Percentiles rank a stretch among this genome's conserved stretches.
These are phyloP conservation scores for Neofusicoccum sp. DNA, from an alignment of 2,329 filamentous ascomycete genomes.

Conservation along the genomic window DNA sequence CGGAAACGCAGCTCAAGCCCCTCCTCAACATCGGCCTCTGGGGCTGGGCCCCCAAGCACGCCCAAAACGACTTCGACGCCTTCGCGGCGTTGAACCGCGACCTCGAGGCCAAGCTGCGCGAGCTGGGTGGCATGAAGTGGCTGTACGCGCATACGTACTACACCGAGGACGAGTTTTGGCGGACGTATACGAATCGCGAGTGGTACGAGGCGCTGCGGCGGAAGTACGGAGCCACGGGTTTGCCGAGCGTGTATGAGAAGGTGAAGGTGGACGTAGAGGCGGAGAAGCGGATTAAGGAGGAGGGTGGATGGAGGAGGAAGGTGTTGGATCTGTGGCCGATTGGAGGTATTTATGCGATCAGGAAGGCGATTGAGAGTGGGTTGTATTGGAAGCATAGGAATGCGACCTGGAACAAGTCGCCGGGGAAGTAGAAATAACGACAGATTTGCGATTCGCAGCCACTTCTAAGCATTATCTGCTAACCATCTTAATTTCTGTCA, in stretches of 20 bases:
- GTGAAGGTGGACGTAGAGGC: conserved; percentile 46
- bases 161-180: conserved; percentile 67
- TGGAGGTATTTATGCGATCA: conserved; percentile 38
- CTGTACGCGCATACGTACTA: conserved; percentile 70
- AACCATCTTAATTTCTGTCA: no score
- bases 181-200: conserved; percentile 54
- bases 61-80: conserved; percentile 23
- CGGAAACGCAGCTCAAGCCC: conserved; percentile 31
- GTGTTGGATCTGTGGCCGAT: conserved; percentile 33
- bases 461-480: no score
- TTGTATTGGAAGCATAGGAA: conserved; percentile 36
- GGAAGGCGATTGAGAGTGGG: conserved; percentile 37
- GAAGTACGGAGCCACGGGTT: conserved; percentile 58
- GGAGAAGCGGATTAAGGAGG: neutral
- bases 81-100: conserved; percentile 58
- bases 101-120: conserved; percentile 59
- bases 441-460: no score
- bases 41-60: conserved; percentile 50
- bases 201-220: conserved; percentile 58
- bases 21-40: conserved; percentile 66
- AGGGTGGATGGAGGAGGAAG: conserved; percentile 10
- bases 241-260: conserved; percentile 68
- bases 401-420: conserved; percentile 33
- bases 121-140: conserved; percentile 65
- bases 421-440: neutral